Base-by-base conservation (phyloP, 2,329 filamentous ascomycete genomes). In the Fusarium nodosum region DNA sequence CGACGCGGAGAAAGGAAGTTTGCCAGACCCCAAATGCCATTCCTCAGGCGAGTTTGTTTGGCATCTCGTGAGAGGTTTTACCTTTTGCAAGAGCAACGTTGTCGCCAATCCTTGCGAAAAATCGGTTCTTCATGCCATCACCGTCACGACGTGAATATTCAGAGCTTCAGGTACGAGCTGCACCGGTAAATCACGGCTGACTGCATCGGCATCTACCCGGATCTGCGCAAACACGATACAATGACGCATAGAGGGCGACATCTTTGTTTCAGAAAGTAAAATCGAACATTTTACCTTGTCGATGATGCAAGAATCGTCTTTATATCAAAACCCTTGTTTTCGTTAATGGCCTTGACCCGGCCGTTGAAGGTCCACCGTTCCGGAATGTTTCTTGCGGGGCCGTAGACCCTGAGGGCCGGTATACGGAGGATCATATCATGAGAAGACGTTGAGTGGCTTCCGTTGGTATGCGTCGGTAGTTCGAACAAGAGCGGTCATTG, bases 351-450 rank as follows among this genome's bases (percentile, higher is more conserved):
- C 65, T 50, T 68, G 31, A 55, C 54, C 47, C 54, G 56, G 67
- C 46, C 50, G 66, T 70, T 70, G 12, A 5, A 55, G 68, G 54
- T 48, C 68, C 67, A 69, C 60, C 42, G 41, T 48, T 39, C 59
- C 58, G 67, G 58, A 54, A 31, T 30, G n/a, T 39, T 54, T 36
- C 52, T 56, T 70, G 63, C 63, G 66, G 67, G 66, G 63, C 67
- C 46, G 66, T 54, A 70, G 67, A 68, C 58, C 62, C 62, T 56
- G 46, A 60, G 24, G 20, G 22, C 50, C 45, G 48, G 56, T 50
- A 30, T n/a, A 50, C 44, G 61, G 24, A 58, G 39, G 36, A 36
- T 51, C 66, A 59, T 26, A 46, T 56, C 62, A 59, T 66, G 42
- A 2, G n/a, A 28, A 34, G 22, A 22, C 24, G 6, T 26, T n/a